Conservation (phyloP, 2,329 filamentous ascomycete species). For the Lachnellula subtilissima region DNA sequence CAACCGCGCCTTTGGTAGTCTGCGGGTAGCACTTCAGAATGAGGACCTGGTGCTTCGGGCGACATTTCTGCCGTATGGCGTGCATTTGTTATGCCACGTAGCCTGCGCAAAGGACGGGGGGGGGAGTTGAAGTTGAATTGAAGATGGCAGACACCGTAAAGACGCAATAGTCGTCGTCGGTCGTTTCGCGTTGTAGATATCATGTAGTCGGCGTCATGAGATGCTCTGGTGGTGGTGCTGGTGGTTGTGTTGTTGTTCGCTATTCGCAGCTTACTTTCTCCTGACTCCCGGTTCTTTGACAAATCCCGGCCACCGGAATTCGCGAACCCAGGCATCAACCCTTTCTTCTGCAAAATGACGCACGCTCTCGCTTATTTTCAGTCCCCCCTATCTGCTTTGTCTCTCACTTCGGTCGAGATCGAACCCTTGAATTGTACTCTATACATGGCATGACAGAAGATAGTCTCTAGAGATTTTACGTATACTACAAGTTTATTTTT, state of each 20-base stretch:
- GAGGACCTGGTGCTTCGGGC: constrained; percentile 94
- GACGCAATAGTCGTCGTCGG: background rate
- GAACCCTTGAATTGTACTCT: too few species aligned
- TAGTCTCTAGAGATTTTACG: background rate
- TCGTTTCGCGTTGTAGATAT: background rate
- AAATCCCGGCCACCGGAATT: background rate
- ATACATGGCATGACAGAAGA: too few species aligned
- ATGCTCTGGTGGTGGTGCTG: background rate
- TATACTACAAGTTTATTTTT: background rate
- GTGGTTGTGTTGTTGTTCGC: background rate
- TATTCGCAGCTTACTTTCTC: background rate
- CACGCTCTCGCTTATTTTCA: background rate
- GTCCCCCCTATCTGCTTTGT: background rate
- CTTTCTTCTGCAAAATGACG: background rate
- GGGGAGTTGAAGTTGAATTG: background rate
- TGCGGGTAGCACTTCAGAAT: constrained; percentile 95
- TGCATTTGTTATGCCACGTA: constrained; percentile 45
- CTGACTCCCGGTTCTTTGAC: background rate
- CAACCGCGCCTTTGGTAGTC: constrained; percentile 83
- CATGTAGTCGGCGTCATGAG: constrained; percentile 1
- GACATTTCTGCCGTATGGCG: constrained; percentile 62
- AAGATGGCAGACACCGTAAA: background rate
- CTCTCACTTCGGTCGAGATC: background rate
- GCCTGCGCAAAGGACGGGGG: background rate
- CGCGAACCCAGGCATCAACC: background rate